Evolutionary conservation across 2,329 filamentous ascomycete genomes (phyloP).

Genomic region (Fusarium sp.): DNA sequence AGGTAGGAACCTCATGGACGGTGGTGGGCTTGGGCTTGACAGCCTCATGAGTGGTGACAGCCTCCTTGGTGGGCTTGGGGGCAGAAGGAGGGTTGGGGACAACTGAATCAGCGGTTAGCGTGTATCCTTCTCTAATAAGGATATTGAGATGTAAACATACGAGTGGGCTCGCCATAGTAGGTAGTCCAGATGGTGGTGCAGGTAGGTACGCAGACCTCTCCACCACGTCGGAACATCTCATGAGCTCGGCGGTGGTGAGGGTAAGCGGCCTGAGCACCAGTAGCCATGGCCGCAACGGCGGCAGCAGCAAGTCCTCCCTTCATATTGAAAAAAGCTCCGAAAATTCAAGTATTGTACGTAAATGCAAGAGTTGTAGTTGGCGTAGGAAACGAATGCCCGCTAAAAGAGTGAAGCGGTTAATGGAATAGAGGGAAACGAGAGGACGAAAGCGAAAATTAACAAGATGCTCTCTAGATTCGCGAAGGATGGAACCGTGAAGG

Average conservation of each 20-base stretch:
- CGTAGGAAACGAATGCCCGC: slow-evolving; percentile 77
- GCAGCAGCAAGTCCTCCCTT: slow-evolving; percentile 77
- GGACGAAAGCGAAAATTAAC: slow-evolving; percentile 61
- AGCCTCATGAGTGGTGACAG: slow-evolving; percentile 26
- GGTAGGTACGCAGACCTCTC: slow-evolving; percentile 65
- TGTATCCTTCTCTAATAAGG: background rate
- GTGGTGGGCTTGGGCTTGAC: slow-evolving; percentile 24
- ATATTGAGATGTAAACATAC: slow-evolving; percentile 58
- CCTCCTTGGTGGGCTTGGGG: slow-evolving; percentile 37
- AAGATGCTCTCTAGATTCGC: slow-evolving; percentile 62
- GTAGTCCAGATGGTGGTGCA: slow-evolving; percentile 83
- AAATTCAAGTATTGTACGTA: slow-evolving; percentile 11
- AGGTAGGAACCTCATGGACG: slow-evolving; percentile 20
- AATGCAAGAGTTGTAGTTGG: slow-evolving; percentile 40
- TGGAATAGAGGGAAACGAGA: slow-evolving; percentile 59
- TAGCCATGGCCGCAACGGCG: slow-evolving; percentile 70
- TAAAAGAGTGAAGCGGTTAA: slow-evolving; percentile 87
- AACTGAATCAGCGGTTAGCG: slow-evolving; percentile 48
- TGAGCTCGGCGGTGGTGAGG: slow-evolving; percentile 73
- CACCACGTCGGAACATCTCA: slow-evolving; percentile 66
- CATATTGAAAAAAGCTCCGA: slow-evolving; percentile 67
- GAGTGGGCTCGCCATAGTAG: slow-evolving; percentile 73
- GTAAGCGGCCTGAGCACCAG: slow-evolving; percentile 65
- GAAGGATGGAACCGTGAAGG: slow-evolving; percentile 60
- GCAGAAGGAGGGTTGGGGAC: slow-evolving; percentile 54